Conservation (phyloP, 306 rosid genomes). For the Carpinus fangiana region DNA sequence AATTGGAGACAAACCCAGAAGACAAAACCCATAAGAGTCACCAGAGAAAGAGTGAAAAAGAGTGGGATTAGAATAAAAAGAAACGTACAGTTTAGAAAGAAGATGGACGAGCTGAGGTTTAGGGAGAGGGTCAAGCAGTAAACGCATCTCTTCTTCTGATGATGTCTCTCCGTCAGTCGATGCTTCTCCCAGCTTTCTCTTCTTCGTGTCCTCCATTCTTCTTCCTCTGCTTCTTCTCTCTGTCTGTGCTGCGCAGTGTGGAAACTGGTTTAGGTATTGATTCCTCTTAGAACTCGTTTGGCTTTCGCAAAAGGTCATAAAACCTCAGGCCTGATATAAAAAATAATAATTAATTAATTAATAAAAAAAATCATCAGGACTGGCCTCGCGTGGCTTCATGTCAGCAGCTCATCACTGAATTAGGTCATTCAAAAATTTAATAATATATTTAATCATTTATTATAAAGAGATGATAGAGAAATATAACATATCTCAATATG, state of each 20-base stretch:
- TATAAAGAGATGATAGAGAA: no score
- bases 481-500: no score
- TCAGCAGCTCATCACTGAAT: neutral
- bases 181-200: slow-evolving; percentile 65
- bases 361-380: no score
- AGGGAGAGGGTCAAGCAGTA: slow-evolving; percentile 64
- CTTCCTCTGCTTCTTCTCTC: neutral
- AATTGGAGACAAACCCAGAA: neutral
- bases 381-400: neutral
- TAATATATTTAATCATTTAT: no score
- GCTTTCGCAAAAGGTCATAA: neutral
- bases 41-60: neutral
- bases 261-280: neutral
- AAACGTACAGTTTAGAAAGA: slow-evolving; percentile 67
- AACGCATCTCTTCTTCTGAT: slow-evolving; percentile 57
- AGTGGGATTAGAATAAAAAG: neutral
- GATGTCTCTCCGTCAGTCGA: slow-evolving; percentile 25
- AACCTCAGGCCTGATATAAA: neutral
- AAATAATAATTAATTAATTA: no score
- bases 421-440: neutral
- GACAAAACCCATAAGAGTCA: neutral
- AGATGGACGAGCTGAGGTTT: slow-evolving; percentile 76
- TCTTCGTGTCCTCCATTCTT: slow-evolving; percentile 69
- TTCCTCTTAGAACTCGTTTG: neutral
- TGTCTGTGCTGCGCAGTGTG: neutral